Evolutionary conservation across 495 filamentous ascomycete genomes (phyloP), one percentile per base, ranked within the genome.

Genomic region (Copromyces sp.): DNA sequence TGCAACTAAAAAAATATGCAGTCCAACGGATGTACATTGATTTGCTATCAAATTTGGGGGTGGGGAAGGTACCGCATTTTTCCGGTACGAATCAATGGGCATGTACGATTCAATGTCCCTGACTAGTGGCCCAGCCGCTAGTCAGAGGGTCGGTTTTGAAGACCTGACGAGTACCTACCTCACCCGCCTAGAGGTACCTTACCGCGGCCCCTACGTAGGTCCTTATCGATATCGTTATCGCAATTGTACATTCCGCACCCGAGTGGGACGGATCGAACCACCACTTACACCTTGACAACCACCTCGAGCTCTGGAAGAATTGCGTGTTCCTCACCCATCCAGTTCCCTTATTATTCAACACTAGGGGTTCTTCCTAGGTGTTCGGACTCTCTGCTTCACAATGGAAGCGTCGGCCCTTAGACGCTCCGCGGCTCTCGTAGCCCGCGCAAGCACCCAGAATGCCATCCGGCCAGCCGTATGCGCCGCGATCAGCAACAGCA

Each of bases 371-470:
- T 16, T 70, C 40, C 69, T 29, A n/a, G 24, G 2, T 17, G 44
- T 35, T 9, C 11, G n/a, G 16, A 70, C n/a, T 1, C 12, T 11
- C 35, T 11, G 74, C 74, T 72, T 71, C 69, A 39, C 11, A 72
- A 80, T 80, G 79, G 79, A 79, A 74, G 79, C 76, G 45, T 38
- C 53, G 14, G 53, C 75, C 11, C 53, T 79, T 38, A 73, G 72
- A 77, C 73, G 75, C 32, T 71, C 74, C 68, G 73, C 74, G 72
- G 74, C 75, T 11, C 39, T 74, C 24, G 69, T 73, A 42, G 74
- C 71, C 42, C 75, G 75, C 53, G 29, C 29, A 0, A 65, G 53
- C 53, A 35, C 5, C 29, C 53, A 17, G 6, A 65, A 65, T 65
- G 53, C 29, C 6, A 65, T 65, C 29, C 53, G 53, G 29, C 53